Base-by-base conservation (phyloP, 768 basidiomycete genomes). In the Russula ochroleuca region DNA sequence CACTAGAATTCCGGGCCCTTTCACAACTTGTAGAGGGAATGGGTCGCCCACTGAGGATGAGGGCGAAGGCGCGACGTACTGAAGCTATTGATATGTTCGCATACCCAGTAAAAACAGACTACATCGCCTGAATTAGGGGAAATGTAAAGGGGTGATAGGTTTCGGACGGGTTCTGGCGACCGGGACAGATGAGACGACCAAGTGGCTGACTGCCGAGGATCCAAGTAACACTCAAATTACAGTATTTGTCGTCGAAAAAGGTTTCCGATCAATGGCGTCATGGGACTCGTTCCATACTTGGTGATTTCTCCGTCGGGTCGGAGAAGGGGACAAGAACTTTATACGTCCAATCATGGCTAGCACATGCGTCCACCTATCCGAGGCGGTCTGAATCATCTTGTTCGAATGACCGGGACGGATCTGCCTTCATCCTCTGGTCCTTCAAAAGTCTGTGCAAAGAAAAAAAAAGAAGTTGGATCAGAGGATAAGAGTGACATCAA, bases 351-450 rank as follows among this genome's bases (percentile, higher is more conserved):
- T n/a, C n/a, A n/a, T n/a, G n/a, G n/a, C n/a, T n/a, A n/a, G n/a
- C n/a, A 40, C 57, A 25, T 21, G 41, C 5, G 31, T 58, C 17
- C 48, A 40, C 6, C 50, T 68, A 79, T 60, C 73, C 80, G 37
- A 81, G 66, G 33, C 77, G 73, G 69, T 84, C 83, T 5, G 79
- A 73, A 47, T 76, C 72, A 62, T 85, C 82, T 51, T 77, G 71
- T 25, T 72, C 71, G 68, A 84, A 83, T 40, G 85, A 82, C 21
- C 79, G 78, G 10, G 75, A 74, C 23, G 80, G 74, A 47, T 80
- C 77, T 50, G 79, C 72, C 67, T 86, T 87, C 40, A 83, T 74
- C 5, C 94, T 86, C 28, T 94, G 91, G 73, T 97, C 94, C 74
- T 90, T 93, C 67, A 97, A 76, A 87, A 96, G 90, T 52, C 94